Evolutionary conservation across 345 rosid species (phyloP), one percentile per base, ranked within the genome.

Genomic region (Draba incana): DNA sequence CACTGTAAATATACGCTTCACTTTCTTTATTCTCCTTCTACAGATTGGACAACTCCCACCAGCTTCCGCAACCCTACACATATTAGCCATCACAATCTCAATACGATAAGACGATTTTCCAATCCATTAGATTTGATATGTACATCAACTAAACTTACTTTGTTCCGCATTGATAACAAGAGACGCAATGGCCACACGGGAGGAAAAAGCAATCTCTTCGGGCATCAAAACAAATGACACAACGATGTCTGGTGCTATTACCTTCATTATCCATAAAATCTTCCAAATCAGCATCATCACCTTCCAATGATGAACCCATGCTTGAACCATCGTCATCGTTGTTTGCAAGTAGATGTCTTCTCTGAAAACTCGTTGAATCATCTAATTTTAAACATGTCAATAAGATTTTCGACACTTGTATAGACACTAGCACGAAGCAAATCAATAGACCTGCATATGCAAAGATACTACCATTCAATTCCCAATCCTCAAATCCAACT

Each of bases 171-270:
- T 69, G 81, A 70, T 79, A 91, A 69, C 97, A 94, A 52, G 96
- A 81, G 56, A 89, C 85, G 53, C 92, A 87, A 57, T 88, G 97
- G 38, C 99, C 95, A 68, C 99, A 94, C 0, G 96, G 97, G 69
- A 91, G 90, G 78, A 87, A 91, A 71, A 94, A 94, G 57, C 92
- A 91, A 64, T 86, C 95, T 71, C 95, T 85, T 2, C 89, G 88
- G 66, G 92, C 86, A 80, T 91, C 96, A 55, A 80, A 91, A 83
- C 99, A 94, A 60, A 94, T 89, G 39, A 86, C 91, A 78, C 99
- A 91, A 8, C 88, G 86, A 23, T 88, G 81, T 42, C 77, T 80
- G 10, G 79, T 88, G 41, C 74, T 75, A 53, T 79, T 86, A 69
- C 84, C 81, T 42, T 78, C 92, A 64, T 58, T 62, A 52, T 48